Percentiles rank a stretch among this genome's conserved stretches.
Conservation (phyloP, 176 grass and related monocot species). For the Oropetium thomaeum region DNA sequence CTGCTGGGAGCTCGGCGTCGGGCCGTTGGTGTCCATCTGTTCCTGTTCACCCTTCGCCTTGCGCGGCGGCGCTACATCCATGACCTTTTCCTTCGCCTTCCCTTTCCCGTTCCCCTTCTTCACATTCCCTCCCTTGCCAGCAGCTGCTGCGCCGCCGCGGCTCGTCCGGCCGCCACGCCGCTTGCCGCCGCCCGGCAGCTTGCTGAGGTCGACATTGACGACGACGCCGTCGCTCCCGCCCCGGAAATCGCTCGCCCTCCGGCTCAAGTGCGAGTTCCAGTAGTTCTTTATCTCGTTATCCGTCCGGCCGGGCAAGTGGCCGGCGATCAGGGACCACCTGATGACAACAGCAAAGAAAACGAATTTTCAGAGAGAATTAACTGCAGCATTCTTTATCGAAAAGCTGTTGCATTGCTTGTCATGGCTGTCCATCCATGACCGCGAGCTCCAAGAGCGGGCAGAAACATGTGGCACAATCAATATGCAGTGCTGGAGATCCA, state of each 20-base stretch:
- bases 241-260: background rate
- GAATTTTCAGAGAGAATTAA: background rate
- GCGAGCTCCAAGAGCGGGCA: background rate
- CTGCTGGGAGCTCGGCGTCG: background rate
- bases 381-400: background rate
- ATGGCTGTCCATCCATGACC: background rate
- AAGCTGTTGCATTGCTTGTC: background rate
- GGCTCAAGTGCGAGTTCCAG: slow-evolving; percentile 60
- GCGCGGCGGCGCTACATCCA: background rate
- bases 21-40: background rate
- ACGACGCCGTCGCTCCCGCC: slow-evolving; percentile 13
- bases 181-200: slow-evolving; percentile 44
- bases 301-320: slow-evolving; percentile 52
- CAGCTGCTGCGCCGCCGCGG: background rate
- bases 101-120: background rate
- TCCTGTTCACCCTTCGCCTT: background rate
- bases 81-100: background rate
- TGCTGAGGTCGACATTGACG: slow-evolving; percentile 38
- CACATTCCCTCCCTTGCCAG: background rate
- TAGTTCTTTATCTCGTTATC: slow-evolving; percentile 66
- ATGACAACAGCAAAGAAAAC: background rate
- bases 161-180: slow-evolving; percentile 35
- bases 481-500: slow-evolving; percentile 8
- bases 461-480: slow-evolving; percentile 32
- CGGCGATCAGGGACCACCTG: slow-evolving; percentile 70